Evolutionary conservation across 1,284 basidiomycete species (phyloP), one percentile per base, ranked within the genome.

Genomic region (Irpex sp.): DNA sequence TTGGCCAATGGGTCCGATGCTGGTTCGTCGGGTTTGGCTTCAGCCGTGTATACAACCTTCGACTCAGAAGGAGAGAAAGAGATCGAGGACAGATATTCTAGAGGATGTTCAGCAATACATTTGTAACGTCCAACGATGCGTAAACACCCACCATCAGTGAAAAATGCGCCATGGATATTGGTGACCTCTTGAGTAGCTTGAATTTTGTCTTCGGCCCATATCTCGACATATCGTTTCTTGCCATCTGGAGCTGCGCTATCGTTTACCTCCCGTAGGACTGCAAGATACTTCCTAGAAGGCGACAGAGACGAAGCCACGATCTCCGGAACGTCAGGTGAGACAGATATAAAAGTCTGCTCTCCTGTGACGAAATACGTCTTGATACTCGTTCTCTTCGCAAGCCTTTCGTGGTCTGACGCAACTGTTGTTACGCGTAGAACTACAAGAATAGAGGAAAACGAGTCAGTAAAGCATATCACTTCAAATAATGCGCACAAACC

Each of bases 221-320:
- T 74, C 71, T 92, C 89, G 0, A 91, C 80, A 57, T 80, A 82
- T 34, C 86, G 79, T 65, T 79, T 82, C 69, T 82, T 82, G 11
- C 65, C 64, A 8, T 57, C 67, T 11, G 69, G 65, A 4, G 73
- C 70, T 7, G 70, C 71, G 0, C 58, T 49, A 3, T 73, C 71
- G 4, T 62, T 48, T 0, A 70, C 69, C 69, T 85, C 83, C 9
- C 80, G 79, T 17, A 89, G 74, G 54, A 83, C 71, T 5, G 82
- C 86, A 4, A 78, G 74, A 17, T 74, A 75, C 34, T 71, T 72
- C 19, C 74, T 74, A 1, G 85, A 85, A 0, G 81, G 75, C 2
- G 87, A 85, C n/a, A 73, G 68, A 0, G 74, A 67, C 5, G 77
- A 79, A 1, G 77, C 76, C 19, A 82, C 67, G 31, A 83, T 72